Conservation (phyloP, 2,329 filamentous ascomycete genomes). For the Geosmithia morbida region DNA sequence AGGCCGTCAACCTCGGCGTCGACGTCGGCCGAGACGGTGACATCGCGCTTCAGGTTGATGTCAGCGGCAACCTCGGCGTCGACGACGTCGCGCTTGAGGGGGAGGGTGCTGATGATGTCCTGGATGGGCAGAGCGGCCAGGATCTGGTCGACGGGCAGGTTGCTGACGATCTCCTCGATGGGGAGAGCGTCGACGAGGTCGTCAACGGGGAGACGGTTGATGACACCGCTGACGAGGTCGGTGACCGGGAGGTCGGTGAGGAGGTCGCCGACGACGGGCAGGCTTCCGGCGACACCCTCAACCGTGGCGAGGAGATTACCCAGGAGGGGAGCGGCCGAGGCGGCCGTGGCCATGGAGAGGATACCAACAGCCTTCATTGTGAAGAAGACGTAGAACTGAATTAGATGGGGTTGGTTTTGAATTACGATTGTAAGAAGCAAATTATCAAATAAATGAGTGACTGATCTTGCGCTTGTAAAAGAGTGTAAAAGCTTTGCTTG, state of each 20-base stretch:
- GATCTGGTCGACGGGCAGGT: conserved; percentile 1
- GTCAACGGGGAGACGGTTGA: conserved; percentile 3
- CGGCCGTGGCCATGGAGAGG: conserved; percentile 5
- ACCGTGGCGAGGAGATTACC: conserved; percentile 1
- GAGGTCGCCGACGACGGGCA: conserved; percentile 1
- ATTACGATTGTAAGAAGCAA: no score
- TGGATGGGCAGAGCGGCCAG: conserved; percentile 1
- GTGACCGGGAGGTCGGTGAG: conserved; percentile 1
- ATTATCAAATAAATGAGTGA: not conserved
- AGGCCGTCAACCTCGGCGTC: conserved; percentile 1
- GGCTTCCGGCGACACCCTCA: not conserved
- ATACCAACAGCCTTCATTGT: conserved; percentile 4
- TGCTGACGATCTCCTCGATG: conserved; percentile 1
- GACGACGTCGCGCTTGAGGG: not conserved
- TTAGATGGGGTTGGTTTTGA: not conserved
- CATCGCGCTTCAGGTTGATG: conserved; percentile 1
- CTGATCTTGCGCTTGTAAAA: not conserved
- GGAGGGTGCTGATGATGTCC: not conserved
- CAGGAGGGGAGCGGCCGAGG: conserved; percentile 4
- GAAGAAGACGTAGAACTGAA: not conserved
- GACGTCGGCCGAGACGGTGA: conserved; percentile 2
- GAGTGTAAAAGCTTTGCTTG: not conserved
- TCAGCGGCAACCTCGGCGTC: not conserved
- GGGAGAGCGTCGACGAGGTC: conserved; percentile 1
- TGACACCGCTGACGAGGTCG: conserved; percentile 3